These are phyloP conservation scores for Colletotrichum tropicale DNA, from an alignment of 2,329 filamentous ascomycete genomes.

Conservation along the genomic window DNA sequence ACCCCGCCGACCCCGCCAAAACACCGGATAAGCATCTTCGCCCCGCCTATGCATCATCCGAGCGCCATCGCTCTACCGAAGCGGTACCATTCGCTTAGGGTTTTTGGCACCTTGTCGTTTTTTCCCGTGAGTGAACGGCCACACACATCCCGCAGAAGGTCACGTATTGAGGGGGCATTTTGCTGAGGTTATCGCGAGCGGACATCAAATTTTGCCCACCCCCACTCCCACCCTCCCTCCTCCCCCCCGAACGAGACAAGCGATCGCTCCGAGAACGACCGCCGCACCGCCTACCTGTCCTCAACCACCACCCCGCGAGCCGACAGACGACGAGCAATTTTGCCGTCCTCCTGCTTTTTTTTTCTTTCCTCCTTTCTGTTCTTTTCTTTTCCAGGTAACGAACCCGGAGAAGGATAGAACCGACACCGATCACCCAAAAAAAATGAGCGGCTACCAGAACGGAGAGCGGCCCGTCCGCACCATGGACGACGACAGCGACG, in stretches of 20 bases:
- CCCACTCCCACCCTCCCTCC: neutral
- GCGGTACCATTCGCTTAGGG: neutral
- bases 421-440: neutral
- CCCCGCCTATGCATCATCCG: neutral
- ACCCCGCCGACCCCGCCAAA: constrained; percentile 13
- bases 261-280: neutral
- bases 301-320: constrained; percentile 6
- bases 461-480: constrained; percentile 61
- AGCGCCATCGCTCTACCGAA: neutral
- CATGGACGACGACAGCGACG: constrained; percentile 84
- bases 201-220: constrained; percentile 17
- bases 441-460: constrained; percentile 68
- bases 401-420: neutral
- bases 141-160: neutral
- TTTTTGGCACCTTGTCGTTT: neutral
- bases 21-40: neutral
- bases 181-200: neutral
- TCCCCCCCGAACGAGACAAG: neutral
- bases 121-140: neutral
- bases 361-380: neutral
- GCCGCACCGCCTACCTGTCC: constrained; percentile 13
- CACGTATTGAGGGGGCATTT: neutral
- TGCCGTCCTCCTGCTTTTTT: neutral
- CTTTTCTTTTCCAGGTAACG: neutral
- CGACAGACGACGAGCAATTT: neutral